Evolutionary conservation across 768 basidiomycete genomes (phyloP), one percentile per base, ranked within the genome.

Genomic region (Pholiota molesta): DNA sequence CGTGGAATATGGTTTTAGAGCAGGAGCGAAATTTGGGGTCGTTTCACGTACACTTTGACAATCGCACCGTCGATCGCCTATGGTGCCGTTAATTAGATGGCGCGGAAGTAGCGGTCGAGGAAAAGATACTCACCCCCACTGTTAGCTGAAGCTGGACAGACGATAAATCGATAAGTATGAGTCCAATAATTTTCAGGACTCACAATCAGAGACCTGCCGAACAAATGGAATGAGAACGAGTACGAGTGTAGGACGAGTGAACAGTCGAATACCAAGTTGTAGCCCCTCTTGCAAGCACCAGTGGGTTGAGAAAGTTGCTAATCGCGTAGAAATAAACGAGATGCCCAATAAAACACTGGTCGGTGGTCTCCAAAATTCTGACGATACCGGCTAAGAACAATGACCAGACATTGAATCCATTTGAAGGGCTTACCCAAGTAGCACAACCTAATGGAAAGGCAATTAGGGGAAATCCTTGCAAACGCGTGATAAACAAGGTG

Each of bases 301-400:
- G 0, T 1, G 78, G 65, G 55, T 81, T 71, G 39, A 74, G 69
- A 39, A 70, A 84, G 59, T 82, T 81, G 28, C 76, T 74, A 60
- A 90, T 75, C 7, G 77, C 69, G 67, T 88, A 90, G 62, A 75
- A 82, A 70, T 89, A 90, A 42, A 83, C 72, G 19, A 81, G 70
- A 64, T 88, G 84, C 0, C 77, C 84, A 59, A 88, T 83, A 69
- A 89, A 80, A 7, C 68, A 74, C 68, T 88, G 84, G 63, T 89
- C 86, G 1, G 71, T 71, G 0, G 81, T 78, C 68, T 84, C 84
- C 49, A 88, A 68, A 17, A 85, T n/a, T 59, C 86, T 87, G 58
- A 37, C 5, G 17, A 54, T 10, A 51, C 2, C 52, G 39, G 45
- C 45, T 54, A 19, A 56, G 35, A 49, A 47, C 19, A 13, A 9